A percentile compares a stretch with the other conserved stretches of the same genome.
phyloP scores from a whole-genome alignment of 306 rosid genomes.

The Mimosa bimucronata region DNA sequence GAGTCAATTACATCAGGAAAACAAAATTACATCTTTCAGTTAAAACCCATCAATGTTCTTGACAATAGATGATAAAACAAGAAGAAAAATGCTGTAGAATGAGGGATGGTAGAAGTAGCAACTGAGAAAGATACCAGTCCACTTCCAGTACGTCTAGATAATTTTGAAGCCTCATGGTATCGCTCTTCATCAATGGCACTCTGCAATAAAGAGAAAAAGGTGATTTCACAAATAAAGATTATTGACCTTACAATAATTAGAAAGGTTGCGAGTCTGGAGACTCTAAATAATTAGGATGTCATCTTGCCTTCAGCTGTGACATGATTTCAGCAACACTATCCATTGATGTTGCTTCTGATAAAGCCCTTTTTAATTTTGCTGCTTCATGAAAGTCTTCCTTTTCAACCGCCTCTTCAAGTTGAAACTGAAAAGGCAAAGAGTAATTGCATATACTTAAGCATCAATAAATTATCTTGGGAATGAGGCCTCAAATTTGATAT shows the following conservation, averaged over 20 bases:
- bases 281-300: slow-evolving; percentile 12
- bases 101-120: slow-evolving; percentile 32
- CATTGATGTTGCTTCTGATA: slow-evolving; percentile 79
- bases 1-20: slow-evolving; percentile 2
- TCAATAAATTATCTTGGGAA: slow-evolving; percentile 6
- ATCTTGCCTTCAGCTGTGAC: slow-evolving; percentile 78
- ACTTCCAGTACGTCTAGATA: slow-evolving; percentile 89
- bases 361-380: slow-evolving; percentile 67
- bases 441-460: not conserved
- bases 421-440: slow-evolving; percentile 59
- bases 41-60: not conserved
- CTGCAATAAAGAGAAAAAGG: slow-evolving; percentile 48
- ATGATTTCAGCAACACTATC: slow-evolving; percentile 84
- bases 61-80: slow-evolving; percentile 6
- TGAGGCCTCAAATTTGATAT: not conserved
- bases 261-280: not conserved
- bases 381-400: slow-evolving; percentile 95
- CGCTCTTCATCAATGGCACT: slow-evolving; percentile 88
- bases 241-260: slow-evolving; percentile 24
- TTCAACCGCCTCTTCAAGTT: slow-evolving; percentile 97
- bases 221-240: not conserved
- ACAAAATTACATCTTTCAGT: not conserved
- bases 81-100: slow-evolving; percentile 21
- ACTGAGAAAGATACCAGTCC: slow-evolving; percentile 72
- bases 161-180: slow-evolving; percentile 85